Base-by-base conservation (phyloP, 306 rosid species). In the Cucumis cinereus region DNA sequence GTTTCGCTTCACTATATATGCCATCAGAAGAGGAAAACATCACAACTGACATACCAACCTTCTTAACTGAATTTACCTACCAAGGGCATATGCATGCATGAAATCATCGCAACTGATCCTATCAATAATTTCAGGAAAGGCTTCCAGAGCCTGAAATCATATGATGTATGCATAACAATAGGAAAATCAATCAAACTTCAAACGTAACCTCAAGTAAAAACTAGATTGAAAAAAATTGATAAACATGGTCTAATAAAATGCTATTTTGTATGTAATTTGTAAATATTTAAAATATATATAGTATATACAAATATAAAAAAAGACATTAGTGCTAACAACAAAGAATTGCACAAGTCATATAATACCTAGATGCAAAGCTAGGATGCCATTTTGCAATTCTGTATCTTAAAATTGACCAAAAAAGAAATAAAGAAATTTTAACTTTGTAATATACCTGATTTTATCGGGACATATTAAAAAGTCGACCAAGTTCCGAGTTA, bases 61-160 rank as follows among this genome's bases (percentile, higher is more conserved):
- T 16, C 43, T 63, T 28, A 77, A 79, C 36, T 53, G 66, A 41
- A 80, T 63, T 66, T 74, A 59, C 82, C 78, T 86, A 90, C 96
- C 94, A 69, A 84, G 76, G 74, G 96, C 79, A 81, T 91, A 87
- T 60, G 89, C 89, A 73, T 84, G 88, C 89, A 87, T 83, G 77
- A 90, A 90, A 83, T 89, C 90, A 78, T 81, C 45, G 40, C 8
- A 81, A 15, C 84, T 83, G 78, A 85, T 77, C 58, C 81, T 85
- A 71, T 84, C 87, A 68, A 73, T 75, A 72, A 79, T 74, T 80
- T 79, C 64, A 53, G 60, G 77, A 43, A 76, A 64, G 58, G 77
- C 33, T 77, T 85, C 43, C 14, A 92, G 79, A 80, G 77, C 92
- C 96, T 89, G 88, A 84, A 83, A 80, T 77, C 70, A 63, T 69